These are phyloP conservation scores for Pezicula radicicola DNA, from an alignment of 2,329 filamentous ascomycete species.

Conservation along the genomic window DNA sequence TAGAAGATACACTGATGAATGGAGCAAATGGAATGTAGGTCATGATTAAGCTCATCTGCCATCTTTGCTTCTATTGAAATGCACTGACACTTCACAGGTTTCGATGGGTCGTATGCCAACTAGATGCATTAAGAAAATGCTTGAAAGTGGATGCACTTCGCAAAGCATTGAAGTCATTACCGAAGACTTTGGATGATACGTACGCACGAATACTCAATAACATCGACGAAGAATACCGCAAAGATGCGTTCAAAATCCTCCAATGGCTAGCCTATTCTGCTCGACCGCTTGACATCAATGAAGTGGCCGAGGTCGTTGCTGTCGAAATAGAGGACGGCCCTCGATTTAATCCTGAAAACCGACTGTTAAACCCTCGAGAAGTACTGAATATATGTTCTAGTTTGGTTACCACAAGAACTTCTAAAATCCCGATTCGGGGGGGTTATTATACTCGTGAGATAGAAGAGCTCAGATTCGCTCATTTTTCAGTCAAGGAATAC, in stretches of 20 bases:
- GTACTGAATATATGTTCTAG: slow-evolving; percentile 23
- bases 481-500: slow-evolving; percentile 29
- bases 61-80: not conserved
- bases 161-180: slow-evolving; percentile 12
- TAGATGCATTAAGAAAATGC: slow-evolving; percentile 24
- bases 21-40: slow-evolving; percentile 29
- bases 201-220: slow-evolving; percentile 24
- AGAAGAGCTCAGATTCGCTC: slow-evolving; percentile 15
- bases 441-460: not conserved
- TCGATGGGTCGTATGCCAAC: slow-evolving; percentile 26
- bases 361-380: slow-evolving; percentile 21
- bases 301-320: slow-evolving; percentile 26
- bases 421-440: not conserved
- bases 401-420: slow-evolving; percentile 17
- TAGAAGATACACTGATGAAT: slow-evolving; percentile 15
- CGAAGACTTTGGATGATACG: slow-evolving; percentile 19
- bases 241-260: slow-evolving; percentile 21
- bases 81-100: slow-evolving; percentile 18
- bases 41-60: not conserved
- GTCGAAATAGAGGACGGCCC: slow-evolving; percentile 16
- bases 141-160: slow-evolving; percentile 8
- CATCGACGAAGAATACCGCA: slow-evolving; percentile 16
- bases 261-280: slow-evolving; percentile 24
- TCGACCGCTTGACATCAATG: slow-evolving; percentile 22
- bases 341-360: slow-evolving; percentile 22